phyloP scores from a whole-genome alignment of 352 stramenopile genomes.

The Peronospora farinosa region DNA sequence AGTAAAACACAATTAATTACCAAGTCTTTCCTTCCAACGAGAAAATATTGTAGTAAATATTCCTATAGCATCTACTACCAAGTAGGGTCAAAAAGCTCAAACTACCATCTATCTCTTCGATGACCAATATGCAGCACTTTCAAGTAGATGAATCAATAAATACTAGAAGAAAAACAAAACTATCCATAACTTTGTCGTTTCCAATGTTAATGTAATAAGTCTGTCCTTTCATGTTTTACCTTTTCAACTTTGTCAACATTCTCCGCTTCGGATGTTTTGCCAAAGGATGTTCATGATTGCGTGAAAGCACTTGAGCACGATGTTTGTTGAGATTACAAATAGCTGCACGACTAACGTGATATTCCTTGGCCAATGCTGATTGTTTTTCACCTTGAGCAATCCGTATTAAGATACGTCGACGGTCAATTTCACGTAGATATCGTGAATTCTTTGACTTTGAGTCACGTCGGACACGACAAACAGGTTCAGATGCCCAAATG shows the following conservation, averaged over 20 bases:
- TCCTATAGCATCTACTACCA: too few species aligned
- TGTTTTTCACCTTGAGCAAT: slow-evolving; percentile 60
- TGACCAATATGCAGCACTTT: too few species aligned
- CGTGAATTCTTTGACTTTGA: slow-evolving; percentile 37
- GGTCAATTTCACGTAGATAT: slow-evolving; percentile 65
- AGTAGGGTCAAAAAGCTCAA: too few species aligned
- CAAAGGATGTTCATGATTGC: slow-evolving; percentile 45
- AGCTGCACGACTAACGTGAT: slow-evolving; percentile 55
- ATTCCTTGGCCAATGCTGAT: slow-evolving; percentile 56
- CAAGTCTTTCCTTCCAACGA: too few species aligned
- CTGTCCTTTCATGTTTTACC: not conserved
- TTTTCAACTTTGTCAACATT: slow-evolving; percentile 11
- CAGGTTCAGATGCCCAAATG: slow-evolving; percentile 9
- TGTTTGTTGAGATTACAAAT: slow-evolving; percentile 74
- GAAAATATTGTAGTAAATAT: too few species aligned
- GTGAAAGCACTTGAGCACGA: slow-evolving; percentile 42
- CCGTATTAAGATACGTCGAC: slow-evolving; percentile 48
- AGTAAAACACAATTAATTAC: too few species aligned
- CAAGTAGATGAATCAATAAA: too few species aligned
- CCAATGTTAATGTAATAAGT: too few species aligned
- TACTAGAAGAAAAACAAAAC: too few species aligned
- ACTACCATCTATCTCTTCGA: too few species aligned
- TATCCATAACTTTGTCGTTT: too few species aligned
- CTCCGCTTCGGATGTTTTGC: slow-evolving; percentile 53
- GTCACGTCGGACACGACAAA: slow-evolving; percentile 1